Evolutionary conservation across 2,329 filamentous ascomycete genomes (phyloP), one percentile per base, ranked within the genome.

Genomic region (Ceratocystiopsis brevicomis): DNA sequence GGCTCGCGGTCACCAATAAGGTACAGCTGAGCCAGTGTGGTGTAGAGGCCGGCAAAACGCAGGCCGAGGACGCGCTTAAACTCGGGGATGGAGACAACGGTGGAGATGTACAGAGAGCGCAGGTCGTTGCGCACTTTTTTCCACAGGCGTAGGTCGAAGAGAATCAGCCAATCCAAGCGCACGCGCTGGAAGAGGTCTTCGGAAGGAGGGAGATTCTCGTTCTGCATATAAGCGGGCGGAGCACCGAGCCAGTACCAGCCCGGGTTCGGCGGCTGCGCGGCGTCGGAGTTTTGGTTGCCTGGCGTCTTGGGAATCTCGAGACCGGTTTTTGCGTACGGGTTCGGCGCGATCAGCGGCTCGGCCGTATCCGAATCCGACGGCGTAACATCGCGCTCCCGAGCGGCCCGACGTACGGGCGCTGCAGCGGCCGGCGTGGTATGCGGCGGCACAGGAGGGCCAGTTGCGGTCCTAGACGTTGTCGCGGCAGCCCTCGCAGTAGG

Each of bases 91-190:
- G 84, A 85, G 40, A 98, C 87, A 6, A 98, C 85, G 0, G 90
- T 98, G 40, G 84, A 90, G 53, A 98, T 94, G 60, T 95, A 96
- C 1, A 98, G 72, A 49, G 94, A 82, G 32, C 90, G 78, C 45
- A 98, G 70, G 56, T 93, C 83, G 41, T 88, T 86, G 45, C 90
- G 77, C 32, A 92, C 74, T 57, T 86, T 90, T 62, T 98, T 98
- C 90, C 90, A 98, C 69, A 98, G 76, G 37, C 90, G 71, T 42
- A 98, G 63, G 57, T 98, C 90, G 57, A 94, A 98, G 10, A 98
- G 67, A 30, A 98, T 84, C 55, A 98, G 71, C 74, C 85, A 94
- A 59, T 98, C 90, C 6, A 98, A 67, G 32, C 90, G 79, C 13
- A 96, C 81, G 32, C 87, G 78, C 55, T 88, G 77, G 63, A 85